Evolutionary conservation across 2,329 filamentous ascomycete species (phyloP), one percentile per base, ranked within the genome.

Genomic region (Penicillium nordicum): DNA sequence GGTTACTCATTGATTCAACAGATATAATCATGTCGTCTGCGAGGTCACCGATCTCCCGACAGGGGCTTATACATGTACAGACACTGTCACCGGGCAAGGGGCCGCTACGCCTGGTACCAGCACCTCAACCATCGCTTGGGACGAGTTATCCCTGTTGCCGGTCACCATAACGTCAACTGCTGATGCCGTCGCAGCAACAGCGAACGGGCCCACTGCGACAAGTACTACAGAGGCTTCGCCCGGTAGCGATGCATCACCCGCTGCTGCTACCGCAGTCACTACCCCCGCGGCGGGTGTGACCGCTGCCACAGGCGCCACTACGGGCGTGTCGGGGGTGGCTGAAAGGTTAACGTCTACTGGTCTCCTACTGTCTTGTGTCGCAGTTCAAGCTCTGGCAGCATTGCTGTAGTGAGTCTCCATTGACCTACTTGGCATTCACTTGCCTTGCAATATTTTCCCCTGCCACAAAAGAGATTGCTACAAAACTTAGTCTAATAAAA

Each of bases 161-260:
- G 65, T 69, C 3, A 69, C 63, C 9, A 55, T 69, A 42, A 68
- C 66, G 4, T 49, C 52, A 6, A 36, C 66, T 3, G 38, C 52
- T 2, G 10, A 27, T 7, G 58, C 59, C 1, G 64, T 59, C 0
- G 55, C 42, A 2, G 42, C 43, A 2, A 55, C 40, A 12, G 34
- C 40, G 2, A 29, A 50, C 1, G 36, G 44, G 10, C 23, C 51
- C 2, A 55, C 48, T 8, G 38, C 55, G 8, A 38, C n/a, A 30
- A 18, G 11, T 18, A 18, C 42, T 10, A 32, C 7, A 1, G 7
- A 29, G 18, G n/a, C 4, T 25, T 4, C 10, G 12, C 5, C 43
- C 1, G 18, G 37, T 29, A 23, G 18, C 9, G 21, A 38, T 4
- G 8, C 42, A 25, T 38, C 32, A 10, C 37, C 48, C 18, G 23